A percentile compares a stretch with the other conserved stretches of the same genome.
phyloP scores from a whole-genome alignment of 495 filamentous ascomycete species.

The Tuber aestivum region DNA sequence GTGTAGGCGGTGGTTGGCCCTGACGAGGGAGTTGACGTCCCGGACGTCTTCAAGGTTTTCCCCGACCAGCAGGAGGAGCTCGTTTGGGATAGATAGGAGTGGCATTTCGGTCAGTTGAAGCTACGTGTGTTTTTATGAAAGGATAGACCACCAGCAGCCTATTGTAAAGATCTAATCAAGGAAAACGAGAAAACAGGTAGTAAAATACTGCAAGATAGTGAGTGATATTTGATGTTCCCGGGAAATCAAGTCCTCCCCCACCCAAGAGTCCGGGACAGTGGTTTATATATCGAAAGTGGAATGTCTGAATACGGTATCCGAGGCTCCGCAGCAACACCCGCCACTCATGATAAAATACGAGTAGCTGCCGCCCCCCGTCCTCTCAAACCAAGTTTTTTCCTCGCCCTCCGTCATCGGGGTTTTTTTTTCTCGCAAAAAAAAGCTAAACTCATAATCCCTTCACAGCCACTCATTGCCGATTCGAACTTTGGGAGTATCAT shows the following conservation, averaged over 20 bases:
- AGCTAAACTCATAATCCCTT: no score
- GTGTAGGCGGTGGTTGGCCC: conserved; percentile 7
- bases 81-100: conserved; percentile 29
- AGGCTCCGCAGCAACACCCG: not conserved
- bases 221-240: not conserved
- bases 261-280: not conserved
- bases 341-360: not conserved
- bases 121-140: not conserved
- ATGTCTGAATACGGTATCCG: not conserved
- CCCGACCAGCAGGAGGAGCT: conserved; percentile 24
- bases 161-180: no score
- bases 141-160: not conserved
- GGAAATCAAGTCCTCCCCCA: not conserved
- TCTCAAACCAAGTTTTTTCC: not conserved
- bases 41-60: conserved; percentile 7
- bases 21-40: conserved; percentile 14
- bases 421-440: not conserved
- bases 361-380: not conserved
- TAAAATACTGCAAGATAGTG: not conserved
- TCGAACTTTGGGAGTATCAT: not conserved
- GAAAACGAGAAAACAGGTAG: not conserved
- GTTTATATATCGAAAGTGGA: not conserved
- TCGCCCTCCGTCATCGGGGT: not conserved
- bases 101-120: conserved; percentile 10
- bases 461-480: not conserved